These are phyloP conservation scores for Daldinia loculata DNA, from an alignment of 495 filamentous ascomycete species.

Conservation along the genomic window DNA sequence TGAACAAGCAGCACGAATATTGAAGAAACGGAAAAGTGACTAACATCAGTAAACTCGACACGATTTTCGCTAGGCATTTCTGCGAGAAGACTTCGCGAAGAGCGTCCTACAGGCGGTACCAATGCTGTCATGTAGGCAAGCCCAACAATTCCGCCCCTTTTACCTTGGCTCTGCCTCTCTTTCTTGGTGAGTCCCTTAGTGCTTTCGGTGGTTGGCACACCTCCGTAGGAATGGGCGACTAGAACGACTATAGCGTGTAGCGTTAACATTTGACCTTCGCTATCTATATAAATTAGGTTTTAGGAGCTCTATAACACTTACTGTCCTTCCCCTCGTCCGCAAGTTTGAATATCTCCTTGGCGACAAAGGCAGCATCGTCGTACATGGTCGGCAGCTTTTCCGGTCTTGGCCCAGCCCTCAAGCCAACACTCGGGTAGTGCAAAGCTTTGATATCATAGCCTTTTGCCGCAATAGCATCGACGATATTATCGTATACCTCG, in stretches of 20 bases:
- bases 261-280: background rate
- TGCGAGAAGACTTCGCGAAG: slow-evolving; percentile 9
- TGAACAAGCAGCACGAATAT: background rate
- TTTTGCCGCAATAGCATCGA: slow-evolving; percentile 33
- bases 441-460: slow-evolving; percentile 44
- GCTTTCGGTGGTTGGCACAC: slow-evolving; percentile 45
- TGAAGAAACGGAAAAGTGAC: slow-evolving; percentile 5
- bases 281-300: background rate
- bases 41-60: slow-evolving; percentile 34
- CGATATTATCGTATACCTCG: slow-evolving; percentile 43
- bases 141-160: slow-evolving; percentile 51
- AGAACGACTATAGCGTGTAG: slow-evolving; percentile 37
- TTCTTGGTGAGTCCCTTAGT: slow-evolving; percentile 52
- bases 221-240: slow-evolving; percentile 50
- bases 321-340: slow-evolving; percentile 49
- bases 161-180: slow-evolving; percentile 51
- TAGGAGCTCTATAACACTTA: background rate
- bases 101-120: slow-evolving; percentile 31
- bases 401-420: slow-evolving; percentile 8
- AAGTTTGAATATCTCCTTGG: slow-evolving; percentile 34
- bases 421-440: slow-evolving; percentile 29
- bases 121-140: slow-evolving; percentile 52
- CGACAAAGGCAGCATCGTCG: slow-evolving; percentile 46
- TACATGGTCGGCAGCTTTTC: slow-evolving; percentile 35
- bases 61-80: slow-evolving; percentile 7